Conservation (phyloP, 78 protist genomes). For the Chrysochromulina tobinii region DNA sequence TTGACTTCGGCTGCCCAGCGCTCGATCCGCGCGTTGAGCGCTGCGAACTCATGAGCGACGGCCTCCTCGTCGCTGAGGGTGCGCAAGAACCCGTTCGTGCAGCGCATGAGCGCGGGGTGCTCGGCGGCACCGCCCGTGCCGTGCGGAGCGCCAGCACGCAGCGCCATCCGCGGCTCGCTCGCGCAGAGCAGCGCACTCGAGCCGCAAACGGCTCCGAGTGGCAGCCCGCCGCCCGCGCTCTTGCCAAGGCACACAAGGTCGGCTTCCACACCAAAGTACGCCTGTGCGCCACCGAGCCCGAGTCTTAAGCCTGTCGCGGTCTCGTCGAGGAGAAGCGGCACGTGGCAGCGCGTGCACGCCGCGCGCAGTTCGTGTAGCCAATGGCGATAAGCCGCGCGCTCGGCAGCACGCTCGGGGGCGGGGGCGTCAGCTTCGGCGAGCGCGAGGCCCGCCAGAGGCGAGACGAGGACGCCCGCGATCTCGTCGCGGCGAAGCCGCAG, state of each 20-base stretch:
- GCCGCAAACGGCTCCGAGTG: no score
- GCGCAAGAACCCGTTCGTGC: no score
- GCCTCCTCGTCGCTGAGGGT: no score
- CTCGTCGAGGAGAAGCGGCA: conserved; percentile 28
- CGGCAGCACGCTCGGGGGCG: background rate
- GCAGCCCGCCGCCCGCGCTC: no score
- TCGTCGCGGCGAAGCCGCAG: background rate
- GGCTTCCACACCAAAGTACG: conserved; percentile 10
- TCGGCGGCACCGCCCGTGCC: no score
- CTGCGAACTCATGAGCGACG: no score
- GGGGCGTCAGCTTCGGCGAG: background rate
- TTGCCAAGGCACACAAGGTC: background rate
- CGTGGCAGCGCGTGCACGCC: background rate
- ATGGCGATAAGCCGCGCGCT: background rate
- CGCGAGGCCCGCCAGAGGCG: background rate
- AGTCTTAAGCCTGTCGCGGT: conserved; percentile 20
- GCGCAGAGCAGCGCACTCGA: no score
- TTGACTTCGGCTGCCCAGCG: no score
- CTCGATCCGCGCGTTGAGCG: no score
- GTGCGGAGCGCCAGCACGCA: no score
- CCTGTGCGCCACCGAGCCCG: conserved; percentile 24
- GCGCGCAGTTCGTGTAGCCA: background rate
- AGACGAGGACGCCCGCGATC: conserved; percentile 41
- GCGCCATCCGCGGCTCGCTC: no score
- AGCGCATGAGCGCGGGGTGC: no score